These are phyloP conservation scores for Tagetes patula DNA, from an alignment of 129 eudicot genomes.

Conservation along the genomic window DNA sequence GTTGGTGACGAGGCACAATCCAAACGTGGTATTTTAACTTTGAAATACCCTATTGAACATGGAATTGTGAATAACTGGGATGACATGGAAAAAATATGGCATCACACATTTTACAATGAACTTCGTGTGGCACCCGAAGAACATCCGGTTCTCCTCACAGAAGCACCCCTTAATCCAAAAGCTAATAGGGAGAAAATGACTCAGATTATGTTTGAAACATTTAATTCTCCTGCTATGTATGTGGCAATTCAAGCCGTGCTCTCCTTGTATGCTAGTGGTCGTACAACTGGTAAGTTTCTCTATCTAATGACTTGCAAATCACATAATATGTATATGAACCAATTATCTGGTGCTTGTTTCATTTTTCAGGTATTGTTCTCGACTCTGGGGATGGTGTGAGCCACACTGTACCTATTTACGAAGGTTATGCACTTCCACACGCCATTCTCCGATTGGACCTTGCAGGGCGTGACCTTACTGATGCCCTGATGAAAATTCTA, in stretches of 20 bases:
- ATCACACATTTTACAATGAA: conserved; percentile 89
- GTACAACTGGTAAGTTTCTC: conserved; percentile 70
- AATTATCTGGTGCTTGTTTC: not conserved
- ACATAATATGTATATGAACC: not conserved
- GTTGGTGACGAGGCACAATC: conserved; percentile 96
- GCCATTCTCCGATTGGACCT: conserved; percentile 39
- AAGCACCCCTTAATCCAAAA: conserved; percentile 74
- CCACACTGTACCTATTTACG: conserved; percentile 38
- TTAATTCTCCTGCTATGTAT: conserved; percentile 91
- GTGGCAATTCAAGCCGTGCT: conserved; percentile 92
- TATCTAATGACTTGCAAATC: not conserved
- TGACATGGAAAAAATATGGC: conserved; percentile 97
- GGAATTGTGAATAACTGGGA: conserved; percentile 36
- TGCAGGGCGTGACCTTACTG: conserved; percentile 33
- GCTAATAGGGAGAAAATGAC: conserved; percentile 32
- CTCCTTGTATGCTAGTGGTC: conserved; percentile 85
- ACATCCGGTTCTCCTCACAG: conserved; percentile 40
- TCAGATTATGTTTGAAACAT: conserved; percentile 81
- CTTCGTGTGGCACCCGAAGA: conserved; percentile 59
- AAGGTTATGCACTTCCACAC: conserved; percentile 41
- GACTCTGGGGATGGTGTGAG: conserved; percentile 44
- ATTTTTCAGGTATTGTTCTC: conserved; percentile 26
- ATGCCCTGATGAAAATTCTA: conserved; percentile 35
- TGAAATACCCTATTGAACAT: conserved; percentile 45
- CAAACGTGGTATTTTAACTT: conserved; percentile 82